Evolutionary conservation across 2,329 filamentous ascomycete genomes (phyloP), one percentile per base, ranked within the genome.

Genomic region (Malbranchea zuffiana): DNA sequence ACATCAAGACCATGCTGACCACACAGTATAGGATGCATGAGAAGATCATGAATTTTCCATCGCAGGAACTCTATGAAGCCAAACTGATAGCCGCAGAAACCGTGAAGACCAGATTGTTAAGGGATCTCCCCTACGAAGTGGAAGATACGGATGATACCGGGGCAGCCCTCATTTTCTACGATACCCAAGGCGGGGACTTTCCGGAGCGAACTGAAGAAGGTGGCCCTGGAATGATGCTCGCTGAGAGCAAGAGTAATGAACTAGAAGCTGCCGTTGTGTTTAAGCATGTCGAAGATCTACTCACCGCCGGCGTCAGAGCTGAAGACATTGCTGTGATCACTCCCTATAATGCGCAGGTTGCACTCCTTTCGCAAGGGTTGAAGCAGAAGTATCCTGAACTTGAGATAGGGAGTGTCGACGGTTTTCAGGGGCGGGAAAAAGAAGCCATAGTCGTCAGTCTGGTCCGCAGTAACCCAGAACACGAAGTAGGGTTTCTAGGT

Each of bases 1-100:
- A 67, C 3, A 86, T 98, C 63, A 96, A 96, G 65, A 72, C 82
- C 35, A 94, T 96, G 83, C 74, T 98, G 16, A 96, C 85, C 3
- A 93, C 82, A 3, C 90, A 98, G 62, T 98, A 98, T 59, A 85
- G 90, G 24, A 98, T 98, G 90, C 86, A 98, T 55, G 81, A 93
- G 53, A 77, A 70, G 37, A 96, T 98, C 50, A 96, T 96, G 87
- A 72, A 76, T 5, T 98, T 95, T 51, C 88, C 90, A 0, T 95
- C 88, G 0, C 73, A 82, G 44, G 79, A 88, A 54, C 69, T 96
- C 7, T 98, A 98, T 61, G 83, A 84, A 43, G 75, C 74, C 2
- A 79, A 80, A 50, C 72, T 98, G 1, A 65, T 87, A 2, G 88
- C 90, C 0, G 86, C 82, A 1, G 82, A 88, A 3, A 67, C 69